Conservation (phyloP, 331 rosid genomes). For the Rhamnella rubrinervis region DNA sequence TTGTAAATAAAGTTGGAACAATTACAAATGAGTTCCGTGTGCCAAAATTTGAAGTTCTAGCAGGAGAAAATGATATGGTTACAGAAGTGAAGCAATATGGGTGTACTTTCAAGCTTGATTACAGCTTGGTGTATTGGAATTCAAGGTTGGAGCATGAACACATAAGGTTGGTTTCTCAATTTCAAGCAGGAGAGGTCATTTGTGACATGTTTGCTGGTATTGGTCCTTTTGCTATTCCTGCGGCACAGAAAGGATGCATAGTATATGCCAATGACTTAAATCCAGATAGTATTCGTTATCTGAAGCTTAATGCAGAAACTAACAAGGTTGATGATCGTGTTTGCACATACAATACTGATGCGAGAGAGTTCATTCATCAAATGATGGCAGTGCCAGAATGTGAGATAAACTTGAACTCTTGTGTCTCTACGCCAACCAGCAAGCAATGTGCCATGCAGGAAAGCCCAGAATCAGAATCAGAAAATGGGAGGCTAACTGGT, state of each 20-base stretch:
- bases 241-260: constrained; percentile 85
- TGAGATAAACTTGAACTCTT: constrained; percentile 34
- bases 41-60: constrained; percentile 83
- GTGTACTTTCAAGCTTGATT: constrained; percentile 85
- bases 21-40: constrained; percentile 89
- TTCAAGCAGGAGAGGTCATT: constrained; percentile 68
- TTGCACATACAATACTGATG: constrained; percentile 73
- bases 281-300: constrained; percentile 74
- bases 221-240: constrained; percentile 97
- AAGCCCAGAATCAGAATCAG: constrained; percentile 39
- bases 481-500: constrained; percentile 45
- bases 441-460: constrained; percentile 32
- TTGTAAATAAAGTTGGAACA: constrained; percentile 90
- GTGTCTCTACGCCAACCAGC: constrained; percentile 24
- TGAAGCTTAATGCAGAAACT: constrained; percentile 75
- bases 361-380: constrained; percentile 72
- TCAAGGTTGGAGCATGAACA: constrained; percentile 98
- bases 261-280: constrained; percentile 94
- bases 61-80: constrained; percentile 68
- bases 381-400: constrained; percentile 57
- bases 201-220: constrained; percentile 97
- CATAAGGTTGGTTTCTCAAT: constrained; percentile 75
- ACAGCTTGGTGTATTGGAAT: constrained; percentile 93
- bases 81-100: constrained; percentile 98
- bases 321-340: constrained; percentile 70